These are phyloP conservation scores for Pelargonium myrrhifolium DNA, from an alignment of 441 rosid species.

Conservation along the genomic window DNA sequence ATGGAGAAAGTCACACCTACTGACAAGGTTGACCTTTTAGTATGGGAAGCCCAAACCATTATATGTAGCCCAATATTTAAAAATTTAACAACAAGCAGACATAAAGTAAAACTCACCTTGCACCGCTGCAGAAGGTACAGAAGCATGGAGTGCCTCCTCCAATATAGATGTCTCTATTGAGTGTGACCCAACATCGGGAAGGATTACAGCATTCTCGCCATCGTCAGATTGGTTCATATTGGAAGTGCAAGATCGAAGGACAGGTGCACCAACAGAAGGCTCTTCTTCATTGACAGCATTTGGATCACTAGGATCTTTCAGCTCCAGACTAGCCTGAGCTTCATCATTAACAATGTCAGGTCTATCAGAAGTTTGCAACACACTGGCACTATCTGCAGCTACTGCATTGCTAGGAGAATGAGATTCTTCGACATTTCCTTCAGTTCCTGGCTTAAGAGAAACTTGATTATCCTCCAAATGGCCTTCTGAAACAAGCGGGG, in stretches of 20 bases:
- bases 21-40: too few species aligned
- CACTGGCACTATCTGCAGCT: slow-evolving; percentile 25
- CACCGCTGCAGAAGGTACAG: slow-evolving; percentile 36
- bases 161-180: slow-evolving; percentile 19
- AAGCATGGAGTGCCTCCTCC: slow-evolving; percentile 23
- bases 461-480: slow-evolving; percentile 22
- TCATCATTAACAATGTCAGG: slow-evolving; percentile 32
- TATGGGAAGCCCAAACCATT: too few species aligned
- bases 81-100: slow-evolving; percentile 11
- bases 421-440: slow-evolving; percentile 21
- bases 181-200: slow-evolving; percentile 19
- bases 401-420: slow-evolving; percentile 19
- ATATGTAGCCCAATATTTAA: too few species aligned
- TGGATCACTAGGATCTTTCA: slow-evolving; percentile 21
- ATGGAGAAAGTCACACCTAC: too few species aligned
- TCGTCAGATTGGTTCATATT: slow-evolving; percentile 20
- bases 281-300: slow-evolving; percentile 22
- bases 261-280: slow-evolving; percentile 16
- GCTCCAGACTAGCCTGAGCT: slow-evolving; percentile 30
- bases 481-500: slow-evolving; percentile 29
- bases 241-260: slow-evolving; percentile 36
- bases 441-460: slow-evolving; percentile 28
- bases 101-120: slow-evolving; percentile 52
- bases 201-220: slow-evolving; percentile 14
- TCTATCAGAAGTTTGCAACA: slow-evolving; percentile 28